Evolutionary conservation across 2,329 filamentous ascomycete species (phyloP).

Genomic region (Trichoderma brevicompactum): DNA sequence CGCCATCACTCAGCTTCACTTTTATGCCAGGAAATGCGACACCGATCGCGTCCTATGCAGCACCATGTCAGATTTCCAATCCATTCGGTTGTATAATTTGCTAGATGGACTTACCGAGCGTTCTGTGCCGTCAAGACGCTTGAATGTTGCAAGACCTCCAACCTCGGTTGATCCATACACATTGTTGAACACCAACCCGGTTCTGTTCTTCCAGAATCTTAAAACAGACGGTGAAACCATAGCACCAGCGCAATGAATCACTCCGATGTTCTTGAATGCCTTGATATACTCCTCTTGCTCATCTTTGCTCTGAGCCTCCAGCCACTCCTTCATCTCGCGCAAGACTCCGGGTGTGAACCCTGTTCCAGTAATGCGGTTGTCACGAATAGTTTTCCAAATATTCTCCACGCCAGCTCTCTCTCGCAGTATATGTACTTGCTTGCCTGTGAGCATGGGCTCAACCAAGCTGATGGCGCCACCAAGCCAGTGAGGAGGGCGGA

Average conservation of each 20-base stretch:
- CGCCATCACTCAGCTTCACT: constrained; percentile 30
- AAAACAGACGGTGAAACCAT: constrained; percentile 19
- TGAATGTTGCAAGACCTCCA: constrained; percentile 18
- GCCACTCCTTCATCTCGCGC: constrained; percentile 30
- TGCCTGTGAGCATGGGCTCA: constrained; percentile 29
- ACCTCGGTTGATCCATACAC: constrained; percentile 31
- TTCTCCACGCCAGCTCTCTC: constrained; percentile 22
- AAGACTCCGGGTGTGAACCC: constrained; percentile 30
- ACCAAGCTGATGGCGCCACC: constrained; percentile 30
- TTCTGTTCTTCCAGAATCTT: constrained; percentile 31
- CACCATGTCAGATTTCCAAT: neutral
- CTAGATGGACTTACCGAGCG: constrained; percentile 13
- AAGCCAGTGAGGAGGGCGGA: constrained; percentile 33
- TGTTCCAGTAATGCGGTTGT: constrained; percentile 27
- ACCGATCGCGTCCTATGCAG: constrained; percentile 26
- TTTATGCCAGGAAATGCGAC: constrained; percentile 22
- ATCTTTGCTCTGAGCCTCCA: constrained; percentile 18
- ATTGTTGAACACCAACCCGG: constrained; percentile 28
- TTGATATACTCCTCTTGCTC: constrained; percentile 25
- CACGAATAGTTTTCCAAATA: constrained; percentile 30
- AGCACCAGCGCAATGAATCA: constrained; percentile 19
- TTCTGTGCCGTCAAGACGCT: constrained; percentile 17
- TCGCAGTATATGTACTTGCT: constrained; percentile 28
- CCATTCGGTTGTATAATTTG: too few species aligned
- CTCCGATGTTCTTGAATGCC: constrained; percentile 20